phyloP scores from a whole-genome alignment of 202 grass and related monocot species.

The Digitaria exilis region DNA sequence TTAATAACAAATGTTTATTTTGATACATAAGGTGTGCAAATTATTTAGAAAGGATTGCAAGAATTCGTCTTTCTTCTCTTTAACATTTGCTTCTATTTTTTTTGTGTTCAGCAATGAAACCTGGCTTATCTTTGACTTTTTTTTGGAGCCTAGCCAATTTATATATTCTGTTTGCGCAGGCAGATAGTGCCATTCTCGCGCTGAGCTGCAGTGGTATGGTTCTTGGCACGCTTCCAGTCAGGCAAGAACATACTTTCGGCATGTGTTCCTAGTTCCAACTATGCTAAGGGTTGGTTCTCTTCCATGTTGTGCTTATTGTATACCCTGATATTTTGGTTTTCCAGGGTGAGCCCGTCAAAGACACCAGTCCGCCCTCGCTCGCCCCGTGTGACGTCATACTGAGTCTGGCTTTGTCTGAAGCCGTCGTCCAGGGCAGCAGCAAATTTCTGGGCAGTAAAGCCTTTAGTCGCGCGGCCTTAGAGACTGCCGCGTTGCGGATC shows the following conservation, averaged over 20 bases:
- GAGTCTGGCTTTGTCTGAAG: constrained; percentile 42
- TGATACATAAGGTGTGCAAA: not conserved
- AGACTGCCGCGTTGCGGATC: constrained; percentile 44
- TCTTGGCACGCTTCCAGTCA: constrained; percentile 80
- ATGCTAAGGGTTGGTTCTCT: not conserved
- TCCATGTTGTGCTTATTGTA: not conserved
- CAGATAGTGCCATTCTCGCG: constrained; percentile 87
- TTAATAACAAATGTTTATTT: constrained; percentile 2
- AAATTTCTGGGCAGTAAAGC: constrained; percentile 49
- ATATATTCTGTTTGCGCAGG: constrained; percentile 47
- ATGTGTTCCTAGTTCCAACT: not conserved
- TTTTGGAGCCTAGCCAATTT: not conserved
- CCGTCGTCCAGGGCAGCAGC: constrained; percentile 64
- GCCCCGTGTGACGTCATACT: constrained; percentile 54
- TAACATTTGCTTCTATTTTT: not conserved
- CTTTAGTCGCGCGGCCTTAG: constrained; percentile 50
- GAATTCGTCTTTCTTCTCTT: not conserved
- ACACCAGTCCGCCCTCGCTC: constrained; percentile 78
- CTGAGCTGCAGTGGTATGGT: constrained; percentile 82
- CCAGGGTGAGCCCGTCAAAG: constrained; percentile 93
- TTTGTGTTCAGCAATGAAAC: constrained; percentile 6
- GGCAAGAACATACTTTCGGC: constrained; percentile 40
- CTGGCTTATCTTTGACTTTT: not conserved
- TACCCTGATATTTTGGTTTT: not conserved
- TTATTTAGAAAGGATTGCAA: not conserved